Percentiles rank a stretch among this genome's conserved stretches.
Evolutionary conservation across 352 stramenopile genomes (phyloP).

Genomic region (Pythium aphanidermatum): DNA sequence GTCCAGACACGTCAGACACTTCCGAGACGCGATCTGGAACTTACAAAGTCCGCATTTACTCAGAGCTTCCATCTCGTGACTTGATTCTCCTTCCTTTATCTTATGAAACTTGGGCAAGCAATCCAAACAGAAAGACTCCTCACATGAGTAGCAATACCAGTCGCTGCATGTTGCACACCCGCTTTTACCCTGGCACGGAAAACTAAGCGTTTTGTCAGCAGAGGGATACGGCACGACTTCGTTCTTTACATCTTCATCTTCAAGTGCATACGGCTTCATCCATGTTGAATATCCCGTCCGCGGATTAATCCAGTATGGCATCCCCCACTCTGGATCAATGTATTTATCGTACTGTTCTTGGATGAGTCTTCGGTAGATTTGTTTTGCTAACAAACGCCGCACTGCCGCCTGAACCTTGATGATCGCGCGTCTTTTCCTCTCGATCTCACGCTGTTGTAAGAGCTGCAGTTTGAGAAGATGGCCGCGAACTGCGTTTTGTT

Average conservation of each 20-base stretch:
- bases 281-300: slow-evolving; percentile 61
- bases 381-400: slow-evolving; percentile 29
- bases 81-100: slow-evolving; percentile 19
- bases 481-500: slow-evolving; percentile 19
- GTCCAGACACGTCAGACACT: slow-evolving; percentile 33
- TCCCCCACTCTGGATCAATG: slow-evolving; percentile 46
- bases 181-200: slow-evolving; percentile 34
- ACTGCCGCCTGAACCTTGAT: slow-evolving; percentile 27
- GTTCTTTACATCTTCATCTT: slow-evolving; percentile 40
- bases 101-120: slow-evolving; percentile 37
- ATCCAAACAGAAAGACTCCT: slow-evolving; percentile 43
- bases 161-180: slow-evolving; percentile 43
- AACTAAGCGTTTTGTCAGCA: slow-evolving; percentile 27
- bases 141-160: slow-evolving; percentile 52
- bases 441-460: slow-evolving; percentile 11
- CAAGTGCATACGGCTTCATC: slow-evolving; percentile 43
- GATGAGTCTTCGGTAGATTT: slow-evolving; percentile 23
- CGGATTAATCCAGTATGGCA: slow-evolving; percentile 74
- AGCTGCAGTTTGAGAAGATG: slow-evolving; percentile 20
- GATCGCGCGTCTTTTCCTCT: slow-evolving; percentile 16
- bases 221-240: slow-evolving; percentile 47
- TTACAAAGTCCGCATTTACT: slow-evolving; percentile 49
- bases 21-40: slow-evolving; percentile 55
- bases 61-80: slow-evolving; percentile 15
- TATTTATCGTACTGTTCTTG: slow-evolving; percentile 65